Percentiles rank a stretch among this genome's conserved stretches.
These are phyloP conservation scores for Dothidotthia symphoricarpi DNA, from an alignment of 2,329 filamentous ascomycete species.

Conservation along the genomic window DNA sequence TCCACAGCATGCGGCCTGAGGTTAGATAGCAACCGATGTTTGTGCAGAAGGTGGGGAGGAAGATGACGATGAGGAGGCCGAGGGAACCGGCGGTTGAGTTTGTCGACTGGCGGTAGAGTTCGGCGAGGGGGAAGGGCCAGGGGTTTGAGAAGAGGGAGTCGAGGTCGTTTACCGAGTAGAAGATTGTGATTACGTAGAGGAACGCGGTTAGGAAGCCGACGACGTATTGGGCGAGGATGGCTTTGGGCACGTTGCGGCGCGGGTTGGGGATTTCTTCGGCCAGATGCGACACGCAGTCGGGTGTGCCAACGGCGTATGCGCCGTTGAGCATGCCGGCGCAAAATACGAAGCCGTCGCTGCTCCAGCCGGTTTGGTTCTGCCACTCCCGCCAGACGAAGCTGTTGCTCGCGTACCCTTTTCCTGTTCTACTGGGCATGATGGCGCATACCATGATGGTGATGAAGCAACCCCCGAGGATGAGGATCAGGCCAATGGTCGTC, in stretches of 20 bases:
- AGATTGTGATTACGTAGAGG: conserved; percentile 41
- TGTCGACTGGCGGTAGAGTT: conserved; percentile 60
- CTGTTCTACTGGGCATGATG: conserved; percentile 53
- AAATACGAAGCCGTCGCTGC: conserved; percentile 61
- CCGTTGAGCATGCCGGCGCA: conserved; percentile 66
- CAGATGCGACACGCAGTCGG: conserved; percentile 65
- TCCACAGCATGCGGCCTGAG: conserved; percentile 62
- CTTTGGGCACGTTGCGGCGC: conserved; percentile 43
- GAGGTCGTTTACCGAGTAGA: conserved; percentile 61
- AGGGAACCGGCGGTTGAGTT: conserved; percentile 42
- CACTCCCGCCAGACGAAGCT: conserved; percentile 50
- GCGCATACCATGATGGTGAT: conserved; percentile 57
- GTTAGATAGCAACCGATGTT: conserved; percentile 60
- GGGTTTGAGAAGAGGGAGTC: conserved; percentile 53
- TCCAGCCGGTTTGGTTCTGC: conserved; percentile 48
- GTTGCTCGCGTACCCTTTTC: conserved; percentile 43
- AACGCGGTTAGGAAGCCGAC: conserved; percentile 40
- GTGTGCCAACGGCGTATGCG: conserved; percentile 65
- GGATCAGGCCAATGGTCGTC: conserved; percentile 55
- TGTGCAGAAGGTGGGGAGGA: conserved; percentile 54
- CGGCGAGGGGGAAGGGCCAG: conserved; percentile 60
- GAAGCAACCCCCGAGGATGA: conserved; percentile 55
- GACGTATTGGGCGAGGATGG: conserved; percentile 41
- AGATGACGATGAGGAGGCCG: conserved; percentile 52
- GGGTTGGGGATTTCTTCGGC: conserved; percentile 52